These are phyloP conservation scores for Inga laurina DNA, from an alignment of 306 rosid species.

Conservation along the genomic window DNA sequence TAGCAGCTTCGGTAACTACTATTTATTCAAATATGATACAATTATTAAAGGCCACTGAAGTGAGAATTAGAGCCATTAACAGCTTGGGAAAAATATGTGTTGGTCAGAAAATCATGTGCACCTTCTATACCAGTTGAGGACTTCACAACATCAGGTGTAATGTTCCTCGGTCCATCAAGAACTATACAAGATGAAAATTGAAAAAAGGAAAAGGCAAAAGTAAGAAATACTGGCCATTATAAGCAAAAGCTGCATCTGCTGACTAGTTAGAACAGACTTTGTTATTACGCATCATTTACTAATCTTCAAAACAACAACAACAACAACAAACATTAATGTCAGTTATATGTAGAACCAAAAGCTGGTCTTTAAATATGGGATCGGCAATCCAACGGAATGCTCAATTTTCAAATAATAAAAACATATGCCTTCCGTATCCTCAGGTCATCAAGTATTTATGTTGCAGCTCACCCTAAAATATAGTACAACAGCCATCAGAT, in stretches of 20 bases:
- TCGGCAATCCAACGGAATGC: background rate
- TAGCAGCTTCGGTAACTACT: conserved; percentile 8
- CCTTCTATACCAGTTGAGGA: conserved; percentile 94
- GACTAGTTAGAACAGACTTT: conserved; percentile 15
- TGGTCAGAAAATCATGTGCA: conserved; percentile 32
- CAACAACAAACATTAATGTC: conserved; percentile 19
- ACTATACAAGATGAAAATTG: conserved; percentile 48
- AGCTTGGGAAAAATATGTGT: conserved; percentile 4
- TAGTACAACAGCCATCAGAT: background rate
- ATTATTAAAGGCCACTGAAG: background rate
- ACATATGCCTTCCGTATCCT: background rate
- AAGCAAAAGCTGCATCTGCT: conserved; percentile 16
- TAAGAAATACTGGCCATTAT: conserved; percentile 18
- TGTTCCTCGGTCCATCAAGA: conserved; percentile 79
- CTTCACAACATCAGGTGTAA: conserved; percentile 78
- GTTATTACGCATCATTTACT: background rate
- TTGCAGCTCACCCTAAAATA: background rate
- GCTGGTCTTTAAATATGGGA: background rate
- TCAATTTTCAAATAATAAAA: background rate
- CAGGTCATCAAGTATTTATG: background rate
- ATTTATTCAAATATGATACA: conserved; percentile 3
- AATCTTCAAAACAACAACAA: background rate
- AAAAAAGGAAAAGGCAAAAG: conserved; percentile 7
- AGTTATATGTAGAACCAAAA: conserved; percentile 1
- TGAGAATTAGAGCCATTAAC: conserved; percentile 21